phyloP scores from a whole-genome alignment of 2,329 filamentous ascomycete species.

The Epichloe sibirici region DNA sequence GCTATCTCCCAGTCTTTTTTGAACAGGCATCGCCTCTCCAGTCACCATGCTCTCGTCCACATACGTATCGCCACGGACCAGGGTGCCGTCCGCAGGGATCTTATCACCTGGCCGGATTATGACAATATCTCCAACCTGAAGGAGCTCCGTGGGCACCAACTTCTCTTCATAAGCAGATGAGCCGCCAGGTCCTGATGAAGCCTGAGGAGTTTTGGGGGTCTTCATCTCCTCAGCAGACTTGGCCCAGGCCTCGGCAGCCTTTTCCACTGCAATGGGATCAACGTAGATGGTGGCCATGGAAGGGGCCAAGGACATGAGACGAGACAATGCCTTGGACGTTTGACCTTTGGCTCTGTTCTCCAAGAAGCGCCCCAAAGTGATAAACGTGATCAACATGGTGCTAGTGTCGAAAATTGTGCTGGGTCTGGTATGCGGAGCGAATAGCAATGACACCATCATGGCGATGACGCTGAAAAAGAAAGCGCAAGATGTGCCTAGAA shows the following conservation, averaged over 20 bases:
- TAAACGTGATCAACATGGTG: constrained; percentile 96
- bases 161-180: constrained; percentile 62
- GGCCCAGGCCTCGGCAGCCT: constrained; percentile 69
- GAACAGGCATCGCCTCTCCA: constrained; percentile 88
- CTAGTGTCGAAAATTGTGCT: constrained; percentile 93
- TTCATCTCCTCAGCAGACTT: constrained; percentile 17
- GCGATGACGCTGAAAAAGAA: constrained; percentile 90
- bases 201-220: constrained; percentile 31
- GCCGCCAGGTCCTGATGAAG: constrained; percentile 25
- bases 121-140: constrained; percentile 88
- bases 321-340: constrained; percentile 85
- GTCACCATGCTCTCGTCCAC: constrained; percentile 98
- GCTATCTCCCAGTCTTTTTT: constrained; percentile 62
- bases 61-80: constrained; percentile 84
- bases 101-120: constrained; percentile 91
- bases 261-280: constrained; percentile 87
- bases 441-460: constrained; percentile 70
- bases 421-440: constrained; percentile 66
- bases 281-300: constrained; percentile 96
- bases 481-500: constrained; percentile 84
- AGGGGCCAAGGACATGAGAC: constrained; percentile 88
- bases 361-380: constrained; percentile 78
- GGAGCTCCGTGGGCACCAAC: constrained; percentile 82
- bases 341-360: constrained; percentile 94
- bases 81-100: constrained; percentile 80